A percentile compares a stretch with the other conserved stretches of the same genome.
Evolutionary conservation across 306 rosid genomes (phyloP).

Genomic region (Cicer judaicum): DNA sequence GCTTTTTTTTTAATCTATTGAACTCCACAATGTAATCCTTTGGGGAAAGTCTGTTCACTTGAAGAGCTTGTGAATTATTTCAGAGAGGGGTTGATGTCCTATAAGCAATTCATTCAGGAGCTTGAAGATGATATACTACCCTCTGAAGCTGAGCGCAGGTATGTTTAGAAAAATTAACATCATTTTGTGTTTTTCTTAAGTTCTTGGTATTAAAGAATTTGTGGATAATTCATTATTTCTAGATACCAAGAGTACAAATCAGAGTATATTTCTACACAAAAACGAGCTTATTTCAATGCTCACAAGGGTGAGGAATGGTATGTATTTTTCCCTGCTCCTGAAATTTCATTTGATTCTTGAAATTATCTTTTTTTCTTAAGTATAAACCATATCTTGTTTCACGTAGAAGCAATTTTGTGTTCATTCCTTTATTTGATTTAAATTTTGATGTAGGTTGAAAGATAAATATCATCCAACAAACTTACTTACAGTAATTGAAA

Average conservation of each 20-base stretch:
- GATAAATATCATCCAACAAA: constrained; percentile 98
- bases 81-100: constrained; percentile 99
- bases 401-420: constrained; percentile 49
- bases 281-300: constrained; percentile 81
- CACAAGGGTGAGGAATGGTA: constrained; percentile 98
- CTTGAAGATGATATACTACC: constrained; percentile 97
- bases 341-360: constrained; percentile 31
- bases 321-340: constrained; percentile 3
- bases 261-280: constrained; percentile 93
- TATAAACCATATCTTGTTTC: constrained; percentile 30
- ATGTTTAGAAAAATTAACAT: constrained; percentile 34
- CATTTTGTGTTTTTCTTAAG: constrained; percentile 6
- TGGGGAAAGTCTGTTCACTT: constrained; percentile 27
- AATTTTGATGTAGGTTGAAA: constrained; percentile 70
- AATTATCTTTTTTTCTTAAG: constrained; percentile 6
- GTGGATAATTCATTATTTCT: constrained; percentile 28
- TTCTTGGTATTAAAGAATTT: constrained; percentile 18
- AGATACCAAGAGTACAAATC: constrained; percentile 97
- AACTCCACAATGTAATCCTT: constrained; percentile 12
- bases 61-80: constrained; percentile 45
- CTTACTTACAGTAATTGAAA: constrained; percentile 80
- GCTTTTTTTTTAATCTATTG: constrained; percentile 20
- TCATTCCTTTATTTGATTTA: constrained; percentile 40
- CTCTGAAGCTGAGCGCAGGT: constrained; percentile 99
- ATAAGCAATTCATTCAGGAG: constrained; percentile 98